Evolutionary conservation across 306 rosid genomes (phyloP), one percentile per base, ranked within the genome.

Genomic region (Hippophae gyantsensis): DNA sequence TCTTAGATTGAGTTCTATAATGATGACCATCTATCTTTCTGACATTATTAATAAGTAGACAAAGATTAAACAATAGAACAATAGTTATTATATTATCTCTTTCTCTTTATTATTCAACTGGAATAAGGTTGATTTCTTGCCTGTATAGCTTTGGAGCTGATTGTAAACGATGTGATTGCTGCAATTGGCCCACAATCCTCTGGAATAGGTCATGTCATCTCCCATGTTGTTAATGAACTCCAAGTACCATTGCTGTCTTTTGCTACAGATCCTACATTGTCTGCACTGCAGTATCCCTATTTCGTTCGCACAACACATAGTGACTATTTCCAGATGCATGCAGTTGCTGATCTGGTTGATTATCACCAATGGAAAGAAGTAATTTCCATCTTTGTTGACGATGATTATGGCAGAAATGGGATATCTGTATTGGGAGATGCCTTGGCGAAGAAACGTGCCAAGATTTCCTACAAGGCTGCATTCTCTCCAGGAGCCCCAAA

Each of bases 111-210:
- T 13, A n/a, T 42, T 59, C 57, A 60, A 49, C 61, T 46, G 12
- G 55, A 65, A 58, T 64, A 54, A 38, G 52, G 56, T 42, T 62
- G 40, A 32, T 69, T 61, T 65, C 72, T 54, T 79, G 65, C 46
- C 69, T 48, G 42, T 83, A 85, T 63, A 92, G 95, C 96, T 74
- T 72, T 92, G 86, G 87, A 83, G 86, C 75, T 92, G 65, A 78
- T 87, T 75, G 93, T 81, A 72, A 55, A 83, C 10, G 89, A 85
- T 53, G 93, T 92, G 43, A 73, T 87, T 52, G 89, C 75, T 8
- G 85, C 80, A 6, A 66, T 92, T 14, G 98, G 98, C 25, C 96
- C 98, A n/a, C 98, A 83, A 54, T 92, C 98, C 8, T 92, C 98
- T 0, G 96, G 87, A 58, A 92, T 92, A 75, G 86, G 87, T 45